Percentiles rank a stretch among this genome's conserved stretches.
Evolutionary conservation across 176 grass and related monocot species (phyloP).

Genomic region (Carex pumila): DNA sequence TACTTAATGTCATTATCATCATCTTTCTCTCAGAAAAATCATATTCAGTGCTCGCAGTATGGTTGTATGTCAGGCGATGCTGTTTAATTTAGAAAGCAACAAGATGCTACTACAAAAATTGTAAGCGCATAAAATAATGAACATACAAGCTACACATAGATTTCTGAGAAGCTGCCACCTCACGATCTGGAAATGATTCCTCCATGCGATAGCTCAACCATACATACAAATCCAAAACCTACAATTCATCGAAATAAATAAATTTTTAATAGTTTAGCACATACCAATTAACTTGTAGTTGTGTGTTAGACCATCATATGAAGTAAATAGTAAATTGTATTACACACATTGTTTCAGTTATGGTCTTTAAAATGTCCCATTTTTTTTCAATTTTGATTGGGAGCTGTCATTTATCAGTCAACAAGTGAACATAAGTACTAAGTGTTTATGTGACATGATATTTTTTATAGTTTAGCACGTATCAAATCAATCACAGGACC

Average conservation of each 20-base stretch:
- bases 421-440: not conserved
- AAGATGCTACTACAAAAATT: not conserved
- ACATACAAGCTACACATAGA: conserved; percentile 90
- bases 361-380: not conserved
- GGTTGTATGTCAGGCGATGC: not conserved
- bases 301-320: not conserved
- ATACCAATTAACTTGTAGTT: not conserved
- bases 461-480: too few species aligned
- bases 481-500: not conserved
- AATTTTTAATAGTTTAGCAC: not conserved
- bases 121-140: not conserved
- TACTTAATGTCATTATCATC: not conserved
- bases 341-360: not conserved
- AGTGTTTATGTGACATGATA: not conserved
- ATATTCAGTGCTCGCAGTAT: not conserved
- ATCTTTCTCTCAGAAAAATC: not conserved
- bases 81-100: not conserved
- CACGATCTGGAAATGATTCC: conserved; percentile 86
- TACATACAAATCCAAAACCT: conserved; percentile 98
- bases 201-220: conserved; percentile 92
- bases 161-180: conserved; percentile 79
- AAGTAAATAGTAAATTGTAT: not conserved
- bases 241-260: conserved; percentile 1
- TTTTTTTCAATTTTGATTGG: not conserved
- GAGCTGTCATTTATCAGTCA: not conserved